Evolutionary conservation across 208 protist species (phyloP).

Genomic region (Sergeia podlipaevii): DNA sequence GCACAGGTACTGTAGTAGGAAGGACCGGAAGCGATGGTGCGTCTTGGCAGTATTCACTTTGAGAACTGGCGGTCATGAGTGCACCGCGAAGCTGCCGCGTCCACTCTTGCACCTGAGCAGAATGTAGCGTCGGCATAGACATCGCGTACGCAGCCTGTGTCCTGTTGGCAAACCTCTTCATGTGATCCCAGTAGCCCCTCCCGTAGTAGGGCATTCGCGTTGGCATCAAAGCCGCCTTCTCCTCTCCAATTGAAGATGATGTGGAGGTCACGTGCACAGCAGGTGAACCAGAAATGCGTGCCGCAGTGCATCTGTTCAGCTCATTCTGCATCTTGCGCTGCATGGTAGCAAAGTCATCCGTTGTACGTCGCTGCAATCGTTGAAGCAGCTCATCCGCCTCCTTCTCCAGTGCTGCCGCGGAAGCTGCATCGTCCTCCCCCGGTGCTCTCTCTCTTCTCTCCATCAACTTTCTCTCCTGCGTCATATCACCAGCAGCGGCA

Average conservation of each 20-base stretch:
- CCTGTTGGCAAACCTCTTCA: not conserved
- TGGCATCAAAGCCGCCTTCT: too few relatives aligned
- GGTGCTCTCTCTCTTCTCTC: not conserved
- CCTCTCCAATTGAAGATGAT: too few relatives aligned
- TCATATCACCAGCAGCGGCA: not conserved
- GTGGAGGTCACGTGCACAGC: too few relatives aligned
- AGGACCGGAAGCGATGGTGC: slow-evolving; percentile 14
- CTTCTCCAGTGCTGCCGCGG: not conserved
- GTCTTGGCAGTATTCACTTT: not conserved
- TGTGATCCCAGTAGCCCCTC: slow-evolving; percentile 20
- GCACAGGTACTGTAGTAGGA: slow-evolving; percentile 22
- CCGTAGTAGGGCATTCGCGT: too few relatives aligned
- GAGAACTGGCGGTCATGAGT: not conserved
- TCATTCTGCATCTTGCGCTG: slow-evolving; percentile 12
- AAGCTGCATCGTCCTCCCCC: not conserved
- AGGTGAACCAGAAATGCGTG: too few relatives aligned
- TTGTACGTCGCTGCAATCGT: too few relatives aligned
- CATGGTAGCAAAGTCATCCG: not conserved
- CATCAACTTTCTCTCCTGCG: not conserved
- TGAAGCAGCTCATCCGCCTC: slow-evolving; percentile 20
- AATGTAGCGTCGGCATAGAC: slow-evolving; percentile 41
- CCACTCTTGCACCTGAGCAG: slow-evolving; percentile 22
- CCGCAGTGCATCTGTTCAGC: too few relatives aligned
- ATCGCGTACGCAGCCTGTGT: slow-evolving; percentile 5
- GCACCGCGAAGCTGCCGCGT: not conserved